A percentile compares a stretch with the other conserved stretches of the same genome.
phyloP scores from a whole-genome alignment of 2,329 filamentous ascomycete genomes.

The Pseudogymnoascus sp. region DNA sequence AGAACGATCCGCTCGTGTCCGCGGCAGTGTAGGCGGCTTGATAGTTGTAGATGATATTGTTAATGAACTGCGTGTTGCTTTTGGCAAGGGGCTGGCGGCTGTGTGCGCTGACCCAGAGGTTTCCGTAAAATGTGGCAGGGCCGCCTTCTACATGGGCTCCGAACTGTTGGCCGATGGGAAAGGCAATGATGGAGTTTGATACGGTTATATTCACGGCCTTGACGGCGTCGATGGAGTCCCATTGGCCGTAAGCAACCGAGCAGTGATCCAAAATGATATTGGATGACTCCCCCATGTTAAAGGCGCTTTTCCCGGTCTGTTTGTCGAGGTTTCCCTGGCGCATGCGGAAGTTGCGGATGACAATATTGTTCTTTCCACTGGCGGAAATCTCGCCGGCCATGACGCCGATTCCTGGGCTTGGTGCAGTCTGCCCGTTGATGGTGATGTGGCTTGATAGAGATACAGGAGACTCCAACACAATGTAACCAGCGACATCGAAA shows the following conservation, averaged over 20 bases:
- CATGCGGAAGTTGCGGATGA: conserved; percentile 49
- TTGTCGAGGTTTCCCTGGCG: conserved; percentile 45
- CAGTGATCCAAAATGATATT: conserved; percentile 53
- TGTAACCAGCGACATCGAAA: conserved; percentile 39
- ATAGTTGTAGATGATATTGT: conserved; percentile 48
- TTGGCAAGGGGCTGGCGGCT: conserved; percentile 52
- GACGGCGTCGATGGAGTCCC: conserved; percentile 44
- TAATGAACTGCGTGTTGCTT: conserved; percentile 47
- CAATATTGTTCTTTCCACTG: conserved; percentile 31
- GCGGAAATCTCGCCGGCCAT: conserved; percentile 24
- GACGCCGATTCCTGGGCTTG: conserved; percentile 36
- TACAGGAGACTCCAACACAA: conserved; percentile 36
- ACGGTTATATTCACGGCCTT: conserved; percentile 42
- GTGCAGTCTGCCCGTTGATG: conserved; percentile 42
- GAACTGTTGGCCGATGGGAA: conserved; percentile 42
- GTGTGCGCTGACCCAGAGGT: conserved; percentile 51
- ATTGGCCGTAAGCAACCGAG: conserved; percentile 47
- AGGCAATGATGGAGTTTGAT: conserved; percentile 38
- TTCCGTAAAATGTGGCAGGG: conserved; percentile 45
- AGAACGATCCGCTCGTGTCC: conserved; percentile 39
- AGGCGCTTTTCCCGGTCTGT: conserved; percentile 44
- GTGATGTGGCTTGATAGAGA: conserved; percentile 36
- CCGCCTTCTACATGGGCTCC: conserved; percentile 47
- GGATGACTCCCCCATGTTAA: conserved; percentile 44
- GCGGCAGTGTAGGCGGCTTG: conserved; percentile 50